Evolutionary conservation across 169 alveolate species (phyloP).

Genomic region (Neospora caninum): DNA sequence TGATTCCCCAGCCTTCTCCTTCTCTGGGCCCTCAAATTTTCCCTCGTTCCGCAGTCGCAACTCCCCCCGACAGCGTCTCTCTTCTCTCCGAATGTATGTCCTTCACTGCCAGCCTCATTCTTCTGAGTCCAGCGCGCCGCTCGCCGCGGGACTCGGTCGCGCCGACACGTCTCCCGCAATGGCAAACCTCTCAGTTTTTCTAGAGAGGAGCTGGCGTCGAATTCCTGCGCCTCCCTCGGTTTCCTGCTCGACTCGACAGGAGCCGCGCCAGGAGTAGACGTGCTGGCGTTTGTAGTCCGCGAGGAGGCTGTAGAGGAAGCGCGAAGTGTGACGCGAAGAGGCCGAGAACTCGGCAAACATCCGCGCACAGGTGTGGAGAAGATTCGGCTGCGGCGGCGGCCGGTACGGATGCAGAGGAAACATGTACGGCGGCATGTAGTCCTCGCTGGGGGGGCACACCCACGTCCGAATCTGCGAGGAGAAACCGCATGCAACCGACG

Average conservation of each 20-base stretch:
- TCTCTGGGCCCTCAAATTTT: too few relatives aligned
- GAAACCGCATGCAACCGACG: background rate
- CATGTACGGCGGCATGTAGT: slow-evolving; percentile 27
- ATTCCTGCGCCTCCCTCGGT: background rate
- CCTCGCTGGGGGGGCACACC: slow-evolving; percentile 35
- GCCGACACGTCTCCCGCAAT: background rate
- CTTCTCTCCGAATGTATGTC: too few relatives aligned
- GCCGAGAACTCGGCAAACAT: background rate
- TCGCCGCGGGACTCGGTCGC: background rate
- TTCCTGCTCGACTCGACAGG: background rate
- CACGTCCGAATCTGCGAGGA: background rate
- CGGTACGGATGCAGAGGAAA: slow-evolving; percentile 7
- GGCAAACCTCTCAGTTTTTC: background rate
- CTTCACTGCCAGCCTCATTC: too few relatives aligned
- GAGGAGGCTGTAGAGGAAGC: background rate
- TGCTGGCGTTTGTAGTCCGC: slow-evolving; percentile 7
- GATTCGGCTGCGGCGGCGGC: background rate
- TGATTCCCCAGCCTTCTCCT: too few relatives aligned
- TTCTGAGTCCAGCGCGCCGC: background rate
- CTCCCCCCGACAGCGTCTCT: too few relatives aligned
- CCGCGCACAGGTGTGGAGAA: background rate
- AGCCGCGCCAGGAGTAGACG: background rate
- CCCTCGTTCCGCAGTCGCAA: too few relatives aligned
- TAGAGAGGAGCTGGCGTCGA: background rate
- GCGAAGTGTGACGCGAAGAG: background rate